These are phyloP conservation scores for Striga asiatica DNA, from an alignment of 257 asterid species.

Conservation along the genomic window DNA sequence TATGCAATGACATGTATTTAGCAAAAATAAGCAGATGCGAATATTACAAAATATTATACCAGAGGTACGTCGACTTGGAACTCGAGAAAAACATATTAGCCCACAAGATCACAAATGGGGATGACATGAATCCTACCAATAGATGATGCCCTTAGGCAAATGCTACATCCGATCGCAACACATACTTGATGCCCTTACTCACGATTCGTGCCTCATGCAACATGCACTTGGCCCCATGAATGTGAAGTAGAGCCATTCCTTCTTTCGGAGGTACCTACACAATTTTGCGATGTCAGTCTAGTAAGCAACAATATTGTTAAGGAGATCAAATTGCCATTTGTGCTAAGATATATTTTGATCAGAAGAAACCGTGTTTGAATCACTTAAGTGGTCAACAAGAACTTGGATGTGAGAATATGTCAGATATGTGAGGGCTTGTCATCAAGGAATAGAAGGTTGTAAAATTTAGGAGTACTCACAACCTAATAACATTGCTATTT, in stretches of 20 bases:
- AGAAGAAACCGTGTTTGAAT: too few relatives aligned
- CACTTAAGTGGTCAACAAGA: too few relatives aligned
- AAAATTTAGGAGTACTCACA: too few relatives aligned
- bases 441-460: too few relatives aligned
- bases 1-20: too few relatives aligned
- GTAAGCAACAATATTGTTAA: too few relatives aligned
- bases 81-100: not conserved
- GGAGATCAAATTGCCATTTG: too few relatives aligned
- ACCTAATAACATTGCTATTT: too few relatives aligned
- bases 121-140: not conserved
- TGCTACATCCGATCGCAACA: constrained; percentile 73
- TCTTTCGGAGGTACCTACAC: constrained; percentile 69
- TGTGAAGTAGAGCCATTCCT: constrained; percentile 89
- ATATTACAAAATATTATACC: not conserved
- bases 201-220: constrained; percentile 84
- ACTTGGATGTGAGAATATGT: too few relatives aligned
- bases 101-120: not conserved
- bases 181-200: constrained; percentile 68
- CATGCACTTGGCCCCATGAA: constrained; percentile 91
- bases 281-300: not conserved
- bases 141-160: constrained; percentile 19
- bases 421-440: too few relatives aligned
- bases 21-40: not conserved
- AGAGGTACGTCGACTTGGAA: not conserved
- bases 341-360: too few relatives aligned